Evolutionary conservation across 78 protist species (phyloP).

Genomic region (Chrysochromulina parva): DNA sequence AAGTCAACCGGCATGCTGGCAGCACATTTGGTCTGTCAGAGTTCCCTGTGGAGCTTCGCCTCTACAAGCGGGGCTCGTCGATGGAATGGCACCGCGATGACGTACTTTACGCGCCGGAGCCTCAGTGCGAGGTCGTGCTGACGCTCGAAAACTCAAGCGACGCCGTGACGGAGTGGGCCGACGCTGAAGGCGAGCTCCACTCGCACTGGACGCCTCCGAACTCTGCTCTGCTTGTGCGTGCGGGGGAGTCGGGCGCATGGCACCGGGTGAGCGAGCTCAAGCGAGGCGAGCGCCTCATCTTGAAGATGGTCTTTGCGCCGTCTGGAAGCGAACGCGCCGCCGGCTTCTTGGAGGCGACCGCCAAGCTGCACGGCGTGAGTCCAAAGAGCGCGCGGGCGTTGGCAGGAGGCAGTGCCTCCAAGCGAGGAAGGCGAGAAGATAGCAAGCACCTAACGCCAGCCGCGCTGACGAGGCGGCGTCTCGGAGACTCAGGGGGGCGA

Average conservation of each 20-base stretch:
- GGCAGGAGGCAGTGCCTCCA: too few relatives aligned
- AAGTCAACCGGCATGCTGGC: neutral
- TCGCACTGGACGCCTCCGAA: neutral
- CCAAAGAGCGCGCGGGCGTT: too few relatives aligned
- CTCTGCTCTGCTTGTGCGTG: neutral
- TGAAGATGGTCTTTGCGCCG: neutral
- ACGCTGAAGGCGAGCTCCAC: neutral
- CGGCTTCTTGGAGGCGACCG: too few relatives aligned
- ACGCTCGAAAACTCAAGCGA: neutral
- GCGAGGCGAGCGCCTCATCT: neutral
- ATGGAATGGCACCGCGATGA: constrained; percentile 23
- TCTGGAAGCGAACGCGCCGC: too few relatives aligned
- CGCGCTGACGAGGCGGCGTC: too few relatives aligned
- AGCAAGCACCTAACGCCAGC: too few relatives aligned
- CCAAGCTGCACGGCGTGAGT: too few relatives aligned
- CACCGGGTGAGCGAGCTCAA: neutral
- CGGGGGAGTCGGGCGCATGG: neutral
- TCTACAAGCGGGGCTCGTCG: neutral
- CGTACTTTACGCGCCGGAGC: neutral
- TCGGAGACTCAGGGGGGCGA: too few relatives aligned
- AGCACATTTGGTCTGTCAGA: neutral
- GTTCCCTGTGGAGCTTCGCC: neutral
- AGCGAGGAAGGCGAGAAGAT: too few relatives aligned
- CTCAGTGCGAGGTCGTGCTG: neutral
- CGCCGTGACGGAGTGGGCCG: neutral